phyloP scores from a whole-genome alignment of 495 filamentous ascomycete species.

The Aspergillus kassunensis region DNA sequence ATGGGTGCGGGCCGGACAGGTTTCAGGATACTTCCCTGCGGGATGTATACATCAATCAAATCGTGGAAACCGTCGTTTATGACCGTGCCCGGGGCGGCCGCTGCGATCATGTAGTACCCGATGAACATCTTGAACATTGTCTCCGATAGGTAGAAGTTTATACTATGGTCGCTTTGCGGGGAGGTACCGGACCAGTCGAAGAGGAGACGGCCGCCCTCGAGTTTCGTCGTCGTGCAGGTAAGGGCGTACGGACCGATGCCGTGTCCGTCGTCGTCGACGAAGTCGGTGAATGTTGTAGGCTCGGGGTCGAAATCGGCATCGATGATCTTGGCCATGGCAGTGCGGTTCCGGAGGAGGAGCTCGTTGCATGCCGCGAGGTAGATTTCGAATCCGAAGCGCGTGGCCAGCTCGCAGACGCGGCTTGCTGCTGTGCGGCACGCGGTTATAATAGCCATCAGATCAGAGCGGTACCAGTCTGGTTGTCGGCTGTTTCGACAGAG shows the following conservation, averaged over 20 bases:
- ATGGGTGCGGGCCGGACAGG: slow-evolving; percentile 47
- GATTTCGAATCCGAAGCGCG: slow-evolving; percentile 38
- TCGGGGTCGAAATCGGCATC: slow-evolving; percentile 40
- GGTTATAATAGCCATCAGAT: slow-evolving; percentile 45
- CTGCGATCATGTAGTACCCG: slow-evolving; percentile 46
- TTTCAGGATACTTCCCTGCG: slow-evolving; percentile 40
- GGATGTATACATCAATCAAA: slow-evolving; percentile 44
- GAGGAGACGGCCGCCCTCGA: slow-evolving; percentile 28
- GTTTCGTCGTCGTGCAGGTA: slow-evolving; percentile 44
- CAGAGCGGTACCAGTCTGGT: slow-evolving; percentile 48
- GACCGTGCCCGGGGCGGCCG: slow-evolving; percentile 42
- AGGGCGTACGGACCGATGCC: slow-evolving; percentile 46
- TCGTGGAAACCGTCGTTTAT: slow-evolving; percentile 50
- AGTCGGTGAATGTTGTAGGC: slow-evolving; percentile 45
- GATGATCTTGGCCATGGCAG: slow-evolving; percentile 41
- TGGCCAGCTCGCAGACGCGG: slow-evolving; percentile 43
- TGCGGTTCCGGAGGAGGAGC: slow-evolving; percentile 41
- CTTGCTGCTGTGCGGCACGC: slow-evolving; percentile 44
- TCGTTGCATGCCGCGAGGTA: slow-evolving; percentile 43
- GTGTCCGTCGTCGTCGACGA: slow-evolving; percentile 51
- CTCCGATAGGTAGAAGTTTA: slow-evolving; percentile 48
- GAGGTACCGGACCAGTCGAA: slow-evolving; percentile 49
- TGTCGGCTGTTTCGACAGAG: slow-evolving; percentile 47
- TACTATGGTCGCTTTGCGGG: slow-evolving; percentile 44
- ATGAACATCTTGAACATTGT: slow-evolving; percentile 54